Base-by-base conservation (phyloP, 2,329 filamentous ascomycete genomes). In the Lachnellula willkommii region DNA sequence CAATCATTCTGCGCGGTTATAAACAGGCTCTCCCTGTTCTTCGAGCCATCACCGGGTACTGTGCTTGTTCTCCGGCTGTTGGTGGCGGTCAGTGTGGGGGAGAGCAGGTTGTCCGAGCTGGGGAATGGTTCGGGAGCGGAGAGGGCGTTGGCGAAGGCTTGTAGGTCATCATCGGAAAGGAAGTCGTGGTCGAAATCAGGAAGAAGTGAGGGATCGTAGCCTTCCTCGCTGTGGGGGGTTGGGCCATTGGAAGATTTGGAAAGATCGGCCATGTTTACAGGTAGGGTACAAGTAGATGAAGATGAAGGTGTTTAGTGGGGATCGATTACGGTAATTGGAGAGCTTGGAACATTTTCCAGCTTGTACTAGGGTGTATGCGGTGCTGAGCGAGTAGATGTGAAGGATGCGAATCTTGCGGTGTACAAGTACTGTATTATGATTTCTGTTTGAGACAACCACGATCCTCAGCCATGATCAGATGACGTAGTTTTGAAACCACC, bases 1-100 rank as follows among this genome's bases (percentile, higher is more conserved):
- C 94, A 99, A 76, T 99, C 94, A 71, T 95, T 95, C 68, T 95
- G 84, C 42, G 94, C 93, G 3, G 90, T 89, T 66, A 97, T 90
- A 69, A 92, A 91, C 28, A 70, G 48, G 42, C 60, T 65, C 39
- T 63, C 57, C 40, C 62, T 50, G 17, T 59, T 65, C 32, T 63
- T 49, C 12, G 56, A 32, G 45, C 51, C 53, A 39, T 63, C 48
- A 37, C 49, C 53, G 17, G 20, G 37, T 42, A 36, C 11, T 12
- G 24, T 26, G 15, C 47, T 53, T 22, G 42, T 20, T 24, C 55
- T 52, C 28, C 28, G 28, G 15, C 51, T 26, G 48, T 53, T 43
- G 17, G 47, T 46, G 14, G 47, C 47, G 15, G 20, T 24, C 0
- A 43, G 47, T 37, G 50, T 54, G 11, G 53, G 56, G 1, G 52